Percentiles rank a stretch among this genome's conserved stretches.
phyloP scores from a whole-genome alignment of 345 rosid genomes.

The Ceriops zippeliana region DNA sequence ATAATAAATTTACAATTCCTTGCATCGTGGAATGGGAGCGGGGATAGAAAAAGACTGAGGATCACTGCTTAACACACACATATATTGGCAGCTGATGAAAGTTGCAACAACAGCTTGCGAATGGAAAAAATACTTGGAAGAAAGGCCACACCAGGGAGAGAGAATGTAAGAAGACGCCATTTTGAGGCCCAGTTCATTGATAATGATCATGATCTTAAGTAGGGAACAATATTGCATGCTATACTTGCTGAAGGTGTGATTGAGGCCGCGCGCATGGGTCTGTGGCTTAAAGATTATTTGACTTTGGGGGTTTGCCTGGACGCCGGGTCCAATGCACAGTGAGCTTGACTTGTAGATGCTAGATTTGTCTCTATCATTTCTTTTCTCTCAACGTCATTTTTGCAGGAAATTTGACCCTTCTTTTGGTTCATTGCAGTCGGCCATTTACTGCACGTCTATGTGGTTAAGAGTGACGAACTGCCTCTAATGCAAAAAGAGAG shows the following conservation, averaged over 20 bases:
- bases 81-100: background rate
- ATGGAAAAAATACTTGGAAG: background rate
- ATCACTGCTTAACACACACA: no score
- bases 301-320: background rate
- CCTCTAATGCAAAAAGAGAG: no score
- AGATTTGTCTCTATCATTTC: background rate
- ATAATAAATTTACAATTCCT: no score
- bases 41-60: no score
- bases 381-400: no score
- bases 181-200: background rate
- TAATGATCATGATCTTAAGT: background rate
- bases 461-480: no score
- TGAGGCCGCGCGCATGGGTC: conserved; percentile 6
- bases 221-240: background rate
- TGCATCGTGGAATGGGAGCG: no score
- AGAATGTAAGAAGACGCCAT: background rate
- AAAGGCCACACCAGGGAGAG: background rate
- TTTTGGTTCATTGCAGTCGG: no score
- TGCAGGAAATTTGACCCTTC: no score
- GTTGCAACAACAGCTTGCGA: background rate
- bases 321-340: background rate
- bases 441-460: no score
- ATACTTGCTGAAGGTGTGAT: background rate
- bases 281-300: conserved; percentile 10
- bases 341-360: conserved; percentile 19